Evolutionary conservation across 352 stramenopile species (phyloP).

Genomic region (Phytopythium litorale): DNA sequence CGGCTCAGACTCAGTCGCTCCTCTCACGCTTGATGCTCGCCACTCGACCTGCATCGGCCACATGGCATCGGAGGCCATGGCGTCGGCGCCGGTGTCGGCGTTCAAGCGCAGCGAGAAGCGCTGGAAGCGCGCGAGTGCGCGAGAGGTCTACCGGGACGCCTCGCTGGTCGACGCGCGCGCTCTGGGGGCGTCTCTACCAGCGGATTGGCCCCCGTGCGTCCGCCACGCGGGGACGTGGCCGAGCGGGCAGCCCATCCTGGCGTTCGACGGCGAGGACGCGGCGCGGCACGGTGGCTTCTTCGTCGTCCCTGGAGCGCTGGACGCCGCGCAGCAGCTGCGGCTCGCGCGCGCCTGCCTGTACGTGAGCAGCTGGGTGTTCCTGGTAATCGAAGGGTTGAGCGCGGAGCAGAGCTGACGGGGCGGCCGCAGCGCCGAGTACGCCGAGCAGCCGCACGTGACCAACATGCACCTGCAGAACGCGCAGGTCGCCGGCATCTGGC

Average conservation of each 20-base stretch:
- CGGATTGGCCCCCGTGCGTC: slow-evolving; percentile 24
- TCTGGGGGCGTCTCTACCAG: slow-evolving; percentile 10
- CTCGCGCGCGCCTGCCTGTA: slow-evolving; percentile 62
- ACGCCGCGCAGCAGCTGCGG: slow-evolving; percentile 40
- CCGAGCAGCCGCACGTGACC: slow-evolving; percentile 66
- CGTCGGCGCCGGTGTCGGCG: slow-evolving; percentile 15
- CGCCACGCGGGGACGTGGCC: slow-evolving; percentile 34
- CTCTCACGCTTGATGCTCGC: too few species aligned
- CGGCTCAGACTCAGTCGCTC: not conserved
- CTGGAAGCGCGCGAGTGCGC: slow-evolving; percentile 42
- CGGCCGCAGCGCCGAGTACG: slow-evolving; percentile 49
- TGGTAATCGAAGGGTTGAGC: not conserved
- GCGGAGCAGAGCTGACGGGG: not conserved
- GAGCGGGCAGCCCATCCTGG: slow-evolving; percentile 38
- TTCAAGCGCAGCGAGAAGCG: slow-evolving; percentile 81
- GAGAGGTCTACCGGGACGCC: slow-evolving; percentile 22
- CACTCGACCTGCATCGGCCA: not conserved
- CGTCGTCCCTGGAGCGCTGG: slow-evolving; percentile 56
- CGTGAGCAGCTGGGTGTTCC: slow-evolving; percentile 1
- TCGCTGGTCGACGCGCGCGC: slow-evolving; percentile 37
- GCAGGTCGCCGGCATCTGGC: slow-evolving; percentile 49
- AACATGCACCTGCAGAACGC: slow-evolving; percentile 72
- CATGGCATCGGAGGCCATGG: not conserved
- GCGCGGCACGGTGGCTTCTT: slow-evolving; percentile 53
- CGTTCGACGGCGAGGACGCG: slow-evolving; percentile 39